Base-by-base conservation (phyloP, 1,284 basidiomycete species). In the Rhodotorula sp. region DNA sequence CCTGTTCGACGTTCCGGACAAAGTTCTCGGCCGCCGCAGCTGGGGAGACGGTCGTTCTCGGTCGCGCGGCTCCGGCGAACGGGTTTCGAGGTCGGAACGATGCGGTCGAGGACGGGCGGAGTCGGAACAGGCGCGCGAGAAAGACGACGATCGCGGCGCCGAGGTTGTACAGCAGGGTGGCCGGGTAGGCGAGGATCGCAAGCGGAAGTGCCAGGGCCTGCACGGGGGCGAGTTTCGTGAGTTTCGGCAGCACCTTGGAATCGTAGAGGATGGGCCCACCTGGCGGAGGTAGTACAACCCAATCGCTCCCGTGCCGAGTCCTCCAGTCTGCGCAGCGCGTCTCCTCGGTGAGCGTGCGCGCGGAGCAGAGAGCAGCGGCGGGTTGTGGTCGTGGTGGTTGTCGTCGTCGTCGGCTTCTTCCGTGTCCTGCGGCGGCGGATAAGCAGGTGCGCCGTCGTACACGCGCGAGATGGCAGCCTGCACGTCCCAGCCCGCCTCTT, bases 1-100 rank as follows among this genome's bases (percentile, higher is more conserved):
- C 88, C 71, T 91, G 90, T 79, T 92, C 90, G 6, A 92, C 84
- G 43, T 88, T 85, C 26, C 87, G 85, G 19, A 92, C 84, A 89
- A 90, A 92, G 45, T 87, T 84, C 70, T 90, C 89, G 0, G 87
- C 84, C 0, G 86, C 87, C 15, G 85, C 83, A 19, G 83, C 83
- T 19, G 84, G 82, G 23, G 63, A 54, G 28, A 74, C 50, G 28
- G 55, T 68, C 84, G 83, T 52, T 67, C 77, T 28, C 55, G 68
- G 50, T 26, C 45, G 28, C 7, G 26, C 31, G 3, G 28, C 34
- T 19, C 62, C 52, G 45, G 56, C 19, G 62, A 74, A 76, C 1
- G 75, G 73, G 63, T 76, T 76, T 6, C 74, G 67, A 10, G 75
- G 70, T 14, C 70, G 67, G 45, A 73, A 61, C 16, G 68, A 64